These are phyloP conservation scores for Fusarium sp. DNA, from an alignment of 2,329 filamentous ascomycete genomes.

Conservation along the genomic window DNA sequence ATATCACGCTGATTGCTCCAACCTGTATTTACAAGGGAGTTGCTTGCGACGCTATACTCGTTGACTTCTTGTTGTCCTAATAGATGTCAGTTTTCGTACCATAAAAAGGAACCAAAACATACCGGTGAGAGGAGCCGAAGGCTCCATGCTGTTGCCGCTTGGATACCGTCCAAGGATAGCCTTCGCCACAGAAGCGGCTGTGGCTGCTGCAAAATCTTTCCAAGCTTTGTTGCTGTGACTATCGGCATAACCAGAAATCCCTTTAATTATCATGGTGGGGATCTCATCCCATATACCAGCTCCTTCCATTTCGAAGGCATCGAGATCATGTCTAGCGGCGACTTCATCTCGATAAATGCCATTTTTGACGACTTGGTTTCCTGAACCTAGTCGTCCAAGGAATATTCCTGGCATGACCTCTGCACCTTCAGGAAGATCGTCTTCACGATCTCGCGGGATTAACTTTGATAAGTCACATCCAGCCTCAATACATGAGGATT, in stretches of 20 bases:
- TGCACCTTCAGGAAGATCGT: fast-evolving
- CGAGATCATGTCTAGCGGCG: constrained; percentile 15
- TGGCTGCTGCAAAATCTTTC: constrained; percentile 5
- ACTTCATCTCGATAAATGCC: constrained; percentile 47
- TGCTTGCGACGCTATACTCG: not conserved
- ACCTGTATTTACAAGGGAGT: not conserved
- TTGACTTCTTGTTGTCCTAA: not conserved
- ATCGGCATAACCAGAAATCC: constrained; percentile 6
- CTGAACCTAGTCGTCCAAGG: constrained; percentile 45
- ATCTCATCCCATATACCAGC: constrained; percentile 46
- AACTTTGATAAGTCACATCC: not conserved
- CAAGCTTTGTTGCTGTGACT: not conserved
- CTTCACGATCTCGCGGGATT: not conserved
- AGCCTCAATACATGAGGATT: not conserved
- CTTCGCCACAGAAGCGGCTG: not conserved
- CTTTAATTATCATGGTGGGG: constrained; percentile 50
- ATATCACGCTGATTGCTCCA: not conserved
- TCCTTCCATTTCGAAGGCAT: constrained; percentile 48
- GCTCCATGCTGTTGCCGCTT: not conserved
- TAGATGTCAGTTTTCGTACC: not conserved
- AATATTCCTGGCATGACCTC: not conserved
- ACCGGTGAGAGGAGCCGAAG: not conserved
- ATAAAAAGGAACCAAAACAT: not conserved
- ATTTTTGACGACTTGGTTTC: constrained; percentile 51
- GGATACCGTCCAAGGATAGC: not conserved